Evolutionary conservation across 2,329 filamentous ascomycete species (phyloP).

Genomic region (Talaromyces sp.): DNA sequence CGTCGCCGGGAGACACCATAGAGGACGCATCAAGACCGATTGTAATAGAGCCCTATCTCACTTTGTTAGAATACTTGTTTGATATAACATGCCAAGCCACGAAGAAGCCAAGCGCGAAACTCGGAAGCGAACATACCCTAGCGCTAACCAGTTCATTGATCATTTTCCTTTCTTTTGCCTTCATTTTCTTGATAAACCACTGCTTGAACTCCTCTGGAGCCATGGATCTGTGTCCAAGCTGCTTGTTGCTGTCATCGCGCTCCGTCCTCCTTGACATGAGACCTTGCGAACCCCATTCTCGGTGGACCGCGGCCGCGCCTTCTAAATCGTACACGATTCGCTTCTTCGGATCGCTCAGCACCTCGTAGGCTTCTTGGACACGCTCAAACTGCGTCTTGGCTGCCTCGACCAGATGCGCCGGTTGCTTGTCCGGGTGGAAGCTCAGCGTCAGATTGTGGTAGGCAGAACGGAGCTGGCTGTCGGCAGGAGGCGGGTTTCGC

Average conservation of each 20-base stretch:
- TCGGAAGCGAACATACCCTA: conserved; percentile 25
- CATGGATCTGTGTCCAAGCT: conserved; percentile 36
- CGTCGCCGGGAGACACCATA: conserved; percentile 26
- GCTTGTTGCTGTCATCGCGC: conserved; percentile 20
- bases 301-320: conserved; percentile 36
- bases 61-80: not conserved
- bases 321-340: conserved; percentile 40
- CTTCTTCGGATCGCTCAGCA: conserved; percentile 38
- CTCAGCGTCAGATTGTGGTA: conserved; percentile 39
- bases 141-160: conserved; percentile 34
- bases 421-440: conserved; percentile 45
- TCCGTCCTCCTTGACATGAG: conserved; percentile 22
- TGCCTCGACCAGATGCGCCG: conserved; percentile 30
- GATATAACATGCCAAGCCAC: not conserved
- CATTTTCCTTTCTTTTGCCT: conserved; percentile 31
- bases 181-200: conserved; percentile 40
- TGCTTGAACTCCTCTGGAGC: conserved; percentile 34
- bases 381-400: conserved; percentile 35
- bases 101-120: not conserved
- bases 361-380: conserved; percentile 40
- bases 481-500: conserved; percentile 35
- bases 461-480: conserved; percentile 40
- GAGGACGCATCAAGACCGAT: conserved; percentile 32
- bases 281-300: conserved; percentile 33
- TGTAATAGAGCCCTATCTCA: conserved; percentile 25